Evolutionary conservation across 2,329 filamentous ascomycete species (phyloP), one percentile per base, ranked within the genome.

Genomic region (Colletotrichum liriopes): DNA sequence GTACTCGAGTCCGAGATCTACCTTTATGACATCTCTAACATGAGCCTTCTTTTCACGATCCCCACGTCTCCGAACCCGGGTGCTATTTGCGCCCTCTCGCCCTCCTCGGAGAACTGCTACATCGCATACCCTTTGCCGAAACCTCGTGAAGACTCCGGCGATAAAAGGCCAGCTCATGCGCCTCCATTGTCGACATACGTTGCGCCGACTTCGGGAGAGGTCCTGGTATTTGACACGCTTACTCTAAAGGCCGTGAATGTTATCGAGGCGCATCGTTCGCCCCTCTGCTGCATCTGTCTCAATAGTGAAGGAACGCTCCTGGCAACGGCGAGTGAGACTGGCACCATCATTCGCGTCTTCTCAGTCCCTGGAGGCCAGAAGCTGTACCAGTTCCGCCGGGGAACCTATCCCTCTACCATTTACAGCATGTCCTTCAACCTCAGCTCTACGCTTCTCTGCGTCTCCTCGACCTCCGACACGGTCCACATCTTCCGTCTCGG

Each of bases 391-490:
- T 99, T 99, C 84, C 91, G 96, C 72, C 91, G 96, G 75, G 96
- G 96, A 54, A 98, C 96, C 2, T 98, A 98, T 82, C 96, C 96
- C 0, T 95, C 95, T 1, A 93, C 94, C 51, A 99, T 99, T 77
- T 98, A 95, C 84, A 97, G 95, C 89, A 98, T 99, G 95, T 97
- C 95, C 1, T 99, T 99, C 84, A 99, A 99, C 82, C 92, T 95
- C 61, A 95, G 93, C 71, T 97, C 95, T 2, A 98, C 95, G 1
- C 87, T 99, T 14, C 89, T 99, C 45, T 98, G 95, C 78, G 95
- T 99, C 51, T 98, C 96, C 6, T 98, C 96, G 3, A 95, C 95
- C 1, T 97, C 95, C 0, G 96, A 99, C 78, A 99, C 96, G 0
- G 93, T 99, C 12, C 96, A 99, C 81, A 95, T 99, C 63, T 99